Evolutionary conservation across 352 stramenopile genomes (phyloP), one percentile per base, ranked within the genome.

Genomic region (Globisporangium cederbergense): DNA sequence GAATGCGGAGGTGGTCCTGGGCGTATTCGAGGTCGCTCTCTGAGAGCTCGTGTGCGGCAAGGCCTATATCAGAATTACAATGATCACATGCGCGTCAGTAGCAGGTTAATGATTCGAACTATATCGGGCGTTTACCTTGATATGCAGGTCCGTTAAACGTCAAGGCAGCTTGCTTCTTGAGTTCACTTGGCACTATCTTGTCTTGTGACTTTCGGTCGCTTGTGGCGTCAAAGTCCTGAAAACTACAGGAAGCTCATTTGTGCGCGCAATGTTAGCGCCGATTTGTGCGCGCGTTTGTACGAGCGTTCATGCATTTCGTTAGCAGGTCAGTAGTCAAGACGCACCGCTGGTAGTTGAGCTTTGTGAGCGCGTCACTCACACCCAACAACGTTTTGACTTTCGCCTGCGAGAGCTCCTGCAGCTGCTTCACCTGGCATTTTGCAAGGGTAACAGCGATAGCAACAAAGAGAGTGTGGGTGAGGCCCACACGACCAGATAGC

Each of bases 1-100:
- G 77, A 67, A 99, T 97, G 36, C 93, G 82, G 52, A 99, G 73
- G 76, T 97, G 84, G 46, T 76, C 65, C 60, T 95, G 81, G 3
- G 84, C 78, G 30, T 81, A 96, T n/a, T 73, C 66, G 34, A 96
- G 66, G n/a, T 97, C 89, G 5, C 65, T 70, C 3, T 75, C 64
- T 10, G 71, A 80, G 11, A 96, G 72, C 46, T 84, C 81, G 46
- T 75, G 62, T 20, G 88, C 87, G 30, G 75, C 82, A 34, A 97
- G 73, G 20, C 77, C 77, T 81, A 62, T 28, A 28, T 28, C n/a
- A 22, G 13, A 43, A 20, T 7, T 20, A 11, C 36, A 13, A 20
- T 56, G 22, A 28, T 40, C 4, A 36, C 20, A 22, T 8, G 25
- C 14, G 18, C n/a, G 28, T 25, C 30, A 43, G 18, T 8, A 8